Evolutionary conservation across 2,329 filamentous ascomycete genomes (phyloP).

Genomic region (Nemania bipapillata): DNA sequence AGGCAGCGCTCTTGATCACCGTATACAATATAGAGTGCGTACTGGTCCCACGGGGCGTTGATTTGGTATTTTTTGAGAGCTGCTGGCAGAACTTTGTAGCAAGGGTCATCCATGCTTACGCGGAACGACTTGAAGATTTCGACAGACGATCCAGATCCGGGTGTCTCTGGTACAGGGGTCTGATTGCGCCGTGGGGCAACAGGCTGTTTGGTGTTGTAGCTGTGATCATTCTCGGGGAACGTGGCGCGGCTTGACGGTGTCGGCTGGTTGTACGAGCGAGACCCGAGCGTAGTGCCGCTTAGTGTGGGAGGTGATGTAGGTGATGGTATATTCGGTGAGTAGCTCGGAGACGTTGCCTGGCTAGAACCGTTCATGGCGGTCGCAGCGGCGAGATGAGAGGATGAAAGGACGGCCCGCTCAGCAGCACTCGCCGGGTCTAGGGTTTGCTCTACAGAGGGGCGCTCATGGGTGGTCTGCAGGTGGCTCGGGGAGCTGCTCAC

Average conservation of each 20-base stretch:
- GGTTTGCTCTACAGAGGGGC: slow-evolving; percentile 70
- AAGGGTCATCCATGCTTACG: slow-evolving; percentile 97
- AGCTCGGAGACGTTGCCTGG: slow-evolving; percentile 65
- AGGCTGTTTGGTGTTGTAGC: slow-evolving; percentile 54
- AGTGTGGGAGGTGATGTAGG: slow-evolving; percentile 73
- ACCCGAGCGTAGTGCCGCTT: slow-evolving; percentile 65
- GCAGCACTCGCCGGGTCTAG: slow-evolving; percentile 76
- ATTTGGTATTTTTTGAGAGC: slow-evolving; percentile 98
- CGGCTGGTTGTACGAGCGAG: slow-evolving; percentile 69
- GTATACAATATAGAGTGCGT: slow-evolving; percentile 97
- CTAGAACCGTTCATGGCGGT: slow-evolving; percentile 69
- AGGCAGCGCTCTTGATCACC: slow-evolving; percentile 97
- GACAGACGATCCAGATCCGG: slow-evolving; percentile 70
- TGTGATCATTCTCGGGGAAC: slow-evolving; percentile 63
- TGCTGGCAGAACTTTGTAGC: slow-evolving; percentile 94
- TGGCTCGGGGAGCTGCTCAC: slow-evolving; percentile 81
- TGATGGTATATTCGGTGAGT: slow-evolving; percentile 75
- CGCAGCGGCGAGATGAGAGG: slow-evolving; percentile 72
- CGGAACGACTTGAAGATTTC: slow-evolving; percentile 99
- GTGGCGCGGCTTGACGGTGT: slow-evolving; percentile 67
- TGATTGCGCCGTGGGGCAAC: slow-evolving; percentile 67
- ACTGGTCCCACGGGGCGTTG: slow-evolving; percentile 96
- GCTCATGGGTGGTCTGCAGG: slow-evolving; percentile 74
- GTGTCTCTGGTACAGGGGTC: slow-evolving; percentile 71
- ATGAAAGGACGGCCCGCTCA: slow-evolving; percentile 72